Evolutionary conservation across 1,139 yeast genomes (phyloP).

Genomic region (Hansenula sp.): DNA sequence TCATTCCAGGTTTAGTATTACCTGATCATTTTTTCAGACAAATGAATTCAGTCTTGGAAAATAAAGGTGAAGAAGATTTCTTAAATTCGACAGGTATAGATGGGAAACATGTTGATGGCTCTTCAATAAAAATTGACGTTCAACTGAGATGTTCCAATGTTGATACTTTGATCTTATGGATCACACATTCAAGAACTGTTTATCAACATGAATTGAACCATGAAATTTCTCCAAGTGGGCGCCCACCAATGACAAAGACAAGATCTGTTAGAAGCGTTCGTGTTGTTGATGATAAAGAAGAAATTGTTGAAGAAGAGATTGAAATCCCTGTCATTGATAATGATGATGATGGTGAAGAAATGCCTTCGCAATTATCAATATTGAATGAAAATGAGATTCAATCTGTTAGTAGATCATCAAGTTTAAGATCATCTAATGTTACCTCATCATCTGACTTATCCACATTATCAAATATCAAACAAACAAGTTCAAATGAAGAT

Average conservation of each 20-base stretch:
- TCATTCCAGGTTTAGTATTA: conserved; percentile 52
- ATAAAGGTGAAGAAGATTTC: conserved; percentile 41
- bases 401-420: conserved; percentile 25
- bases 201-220: conserved; percentile 16
- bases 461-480: conserved; percentile 1
- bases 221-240: background rate
- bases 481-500: background rate
- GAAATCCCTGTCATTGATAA: conserved; percentile 1
- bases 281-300: conserved; percentile 2
- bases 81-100: conserved; percentile 62
- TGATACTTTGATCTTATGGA: conserved; percentile 70
- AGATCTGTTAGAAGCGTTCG: conserved; percentile 2
- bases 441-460: conserved; percentile 14
- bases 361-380: conserved; percentile 33
- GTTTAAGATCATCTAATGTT: conserved; percentile 13
- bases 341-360: conserved; percentile 13
- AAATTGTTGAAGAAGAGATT: conserved; percentile 2
- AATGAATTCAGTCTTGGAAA: conserved; percentile 31
- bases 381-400: conserved; percentile 30
- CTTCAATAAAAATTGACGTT: conserved; percentile 60
- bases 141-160: conserved; percentile 70
- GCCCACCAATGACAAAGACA: conserved; percentile 2
- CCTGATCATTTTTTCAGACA: conserved; percentile 90
- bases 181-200: conserved; percentile 69
- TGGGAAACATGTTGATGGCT: conserved; percentile 72